Base-by-base conservation (phyloP, 805 yeast species). In the Tetrapisispora taiwanensis region DNA sequence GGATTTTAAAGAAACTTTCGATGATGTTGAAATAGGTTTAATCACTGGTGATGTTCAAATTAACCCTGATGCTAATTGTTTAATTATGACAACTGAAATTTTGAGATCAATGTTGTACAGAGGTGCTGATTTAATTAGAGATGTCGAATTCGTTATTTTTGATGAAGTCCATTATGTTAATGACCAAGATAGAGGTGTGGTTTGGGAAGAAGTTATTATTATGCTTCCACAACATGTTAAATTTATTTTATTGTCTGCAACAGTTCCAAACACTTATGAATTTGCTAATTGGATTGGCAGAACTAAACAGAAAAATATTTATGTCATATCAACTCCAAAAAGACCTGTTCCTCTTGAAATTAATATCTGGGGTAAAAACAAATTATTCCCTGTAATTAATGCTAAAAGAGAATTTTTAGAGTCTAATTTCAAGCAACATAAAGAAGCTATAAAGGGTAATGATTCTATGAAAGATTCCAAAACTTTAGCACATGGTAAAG, bases 281-380 rank as follows among this genome's bases (percentile, higher is more conserved):
- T 92, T 92, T 72, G 99, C 99, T 8, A 85, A 83, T 51, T 92
- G 99, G 99, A 90, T 92, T 17, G 97, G 99, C 4, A 74, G 98
- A 63, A 92, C 98, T 0, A 92, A 92, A 59, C 89, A 86, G 54
- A 90, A 89, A 62, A 95, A 92, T 56, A 90, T 92, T 8, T 90
- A 92, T 56, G 98, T 92, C 39, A 92, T 92, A 18, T 87, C 95
- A 0, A 92, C 99, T 0, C 88, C 95, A 12, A 86, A 92, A 61
- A 79, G 99, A 60, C 99, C 99, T 0, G 94, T 92, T 19, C 99
- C 99, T 0, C 67, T 92, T 46, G 96, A 86, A 56, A 84, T 90
- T 33, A 81, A 72, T 50, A 67, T 86, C 13, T 87, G 95, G 86
- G 90, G 95, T 1, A 87, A 85, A 51, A 74, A 78, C 46, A 72